Evolutionary conservation across 2,329 filamentous ascomycete genomes (phyloP).

Genomic region (Dothidotthia symphoricarpi): DNA sequence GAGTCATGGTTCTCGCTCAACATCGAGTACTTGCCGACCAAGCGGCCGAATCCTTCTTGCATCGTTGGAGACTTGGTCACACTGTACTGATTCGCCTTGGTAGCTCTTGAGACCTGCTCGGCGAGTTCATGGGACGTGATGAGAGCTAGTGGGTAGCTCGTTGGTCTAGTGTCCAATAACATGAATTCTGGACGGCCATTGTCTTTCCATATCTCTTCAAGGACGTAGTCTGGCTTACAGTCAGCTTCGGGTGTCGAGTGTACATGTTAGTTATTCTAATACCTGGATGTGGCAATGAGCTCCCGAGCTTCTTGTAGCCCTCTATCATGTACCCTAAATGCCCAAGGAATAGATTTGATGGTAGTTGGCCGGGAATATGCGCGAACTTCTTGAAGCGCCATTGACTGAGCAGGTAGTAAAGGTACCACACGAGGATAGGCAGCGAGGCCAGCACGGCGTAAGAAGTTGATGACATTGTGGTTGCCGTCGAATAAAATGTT

Average conservation of each 20-base stretch:
- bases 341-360: slow-evolving; percentile 27
- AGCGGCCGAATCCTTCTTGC: slow-evolving; percentile 10
- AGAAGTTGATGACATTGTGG: slow-evolving; percentile 17
- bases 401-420: slow-evolving; percentile 22
- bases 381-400: slow-evolving; percentile 31
- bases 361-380: slow-evolving; percentile 21
- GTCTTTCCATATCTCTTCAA: slow-evolving; percentile 28
- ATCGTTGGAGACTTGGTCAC: slow-evolving; percentile 38
- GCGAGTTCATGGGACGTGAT: slow-evolving; percentile 36
- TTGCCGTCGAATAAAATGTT: too few species aligned
- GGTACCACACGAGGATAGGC: slow-evolving; percentile 16
- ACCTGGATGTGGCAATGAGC: slow-evolving; percentile 31
- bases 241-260: neutral
- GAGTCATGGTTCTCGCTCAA: slow-evolving; percentile 27
- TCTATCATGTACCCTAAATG: slow-evolving; percentile 28
- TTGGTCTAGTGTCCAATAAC: slow-evolving; percentile 35
- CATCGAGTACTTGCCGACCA: slow-evolving; percentile 33
- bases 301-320: slow-evolving; percentile 26
- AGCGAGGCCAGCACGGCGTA: slow-evolving; percentile 22
- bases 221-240: slow-evolving; percentile 31
- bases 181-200: slow-evolving; percentile 29
- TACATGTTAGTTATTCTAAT: neutral
- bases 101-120: slow-evolving; percentile 33
- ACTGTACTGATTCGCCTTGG: slow-evolving; percentile 32
- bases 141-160: slow-evolving; percentile 23